Evolutionary conservation across 164 flowering plant genomes (phyloP).

Genomic region (Macadamia tetraphylla): DNA sequence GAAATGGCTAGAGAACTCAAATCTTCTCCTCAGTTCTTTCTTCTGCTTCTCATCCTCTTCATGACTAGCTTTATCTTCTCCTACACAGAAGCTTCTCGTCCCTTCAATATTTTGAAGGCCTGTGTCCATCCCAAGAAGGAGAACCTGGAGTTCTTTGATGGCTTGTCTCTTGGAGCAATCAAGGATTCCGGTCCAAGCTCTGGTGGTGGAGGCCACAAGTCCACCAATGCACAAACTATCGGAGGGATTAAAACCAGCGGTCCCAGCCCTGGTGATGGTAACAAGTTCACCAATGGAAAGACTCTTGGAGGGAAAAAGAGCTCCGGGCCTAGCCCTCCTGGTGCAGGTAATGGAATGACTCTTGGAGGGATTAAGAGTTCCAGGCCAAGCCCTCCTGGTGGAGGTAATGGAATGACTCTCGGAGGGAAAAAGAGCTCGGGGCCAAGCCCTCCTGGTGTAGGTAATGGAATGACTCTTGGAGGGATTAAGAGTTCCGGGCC

Average conservation of each 20-base stretch:
- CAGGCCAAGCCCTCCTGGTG: constrained; percentile 5
- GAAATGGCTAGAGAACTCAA: neutral
- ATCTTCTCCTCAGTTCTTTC: neutral
- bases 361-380: constrained; percentile 8
- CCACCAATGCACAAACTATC: neutral
- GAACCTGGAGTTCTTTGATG: neutral
- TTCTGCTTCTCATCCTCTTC: neutral
- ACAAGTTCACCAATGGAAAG: too few species aligned
- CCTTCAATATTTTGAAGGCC: neutral
- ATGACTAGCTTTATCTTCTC: neutral
- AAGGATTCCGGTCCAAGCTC: constrained; percentile 5
- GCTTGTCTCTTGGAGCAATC: neutral
- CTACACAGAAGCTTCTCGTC: neutral
- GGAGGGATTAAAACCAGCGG: constrained; percentile 6
- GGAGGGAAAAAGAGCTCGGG: constrained; percentile 1
- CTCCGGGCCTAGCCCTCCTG: constrained; percentile 4
- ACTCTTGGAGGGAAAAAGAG: neutral
- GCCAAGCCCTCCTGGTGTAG: constrained; percentile 2
- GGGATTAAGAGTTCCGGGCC: constrained; percentile 4
- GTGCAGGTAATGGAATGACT: neutral
- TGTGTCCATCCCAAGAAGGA: neutral
- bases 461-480: too few species aligned
- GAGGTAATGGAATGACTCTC: too few species aligned
- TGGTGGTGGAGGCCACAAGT: neutral
- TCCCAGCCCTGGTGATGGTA: neutral